Evolutionary conservation across 225 moss, liverwort and hornwort species (phyloP), one percentile per base, ranked within the genome.

Genomic region (Physcomitrellopsis africana): DNA sequence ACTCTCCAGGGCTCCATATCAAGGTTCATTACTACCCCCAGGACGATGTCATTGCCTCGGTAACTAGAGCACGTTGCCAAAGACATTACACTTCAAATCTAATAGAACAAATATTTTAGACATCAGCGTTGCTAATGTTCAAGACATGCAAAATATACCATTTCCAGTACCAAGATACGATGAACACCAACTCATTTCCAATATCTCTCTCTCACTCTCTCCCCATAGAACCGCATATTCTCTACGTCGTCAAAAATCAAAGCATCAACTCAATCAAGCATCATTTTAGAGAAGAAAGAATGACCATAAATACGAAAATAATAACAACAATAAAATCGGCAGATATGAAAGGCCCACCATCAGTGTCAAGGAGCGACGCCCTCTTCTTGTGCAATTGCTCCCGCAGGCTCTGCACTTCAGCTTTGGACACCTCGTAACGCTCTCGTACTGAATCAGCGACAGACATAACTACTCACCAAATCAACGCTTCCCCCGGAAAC

Each of bases 361-460:
- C 92, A 57, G 77, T 80, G 32, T 99, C 92, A 4, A 69, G 65
- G 60, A 81, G 85, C 24, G 58, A 78, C 77, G 80, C 80, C 79
- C 86, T 80, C 80, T 68, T 86, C 24, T 55, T 47, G 9, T 76
- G 89, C 80, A 99, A 81, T 70, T 85, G 84, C 22, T 84, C 90
- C 60, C 86, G 85, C 76, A 99, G 74, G 47, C 72, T 81, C 56
- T 81, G 75, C 72, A 95, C 87, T 79, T 91, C 83, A 71, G 84
- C 87, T 86, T 55, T 88, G 63, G 93, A 92, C 82, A 80, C 66
- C 80, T 90, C 77, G 83, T 91, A 77, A 78, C 90, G 75, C 91
- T 94, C 90, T 88, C 86, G 76, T 22, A 85, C 65, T 37, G 32
- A 37, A 52, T 89, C 91, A 77, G 79, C 83, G 88, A 84, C 88